Base-by-base conservation (phyloP, 1,284 basidiomycete species). In the Volvariella surrecta region DNA sequence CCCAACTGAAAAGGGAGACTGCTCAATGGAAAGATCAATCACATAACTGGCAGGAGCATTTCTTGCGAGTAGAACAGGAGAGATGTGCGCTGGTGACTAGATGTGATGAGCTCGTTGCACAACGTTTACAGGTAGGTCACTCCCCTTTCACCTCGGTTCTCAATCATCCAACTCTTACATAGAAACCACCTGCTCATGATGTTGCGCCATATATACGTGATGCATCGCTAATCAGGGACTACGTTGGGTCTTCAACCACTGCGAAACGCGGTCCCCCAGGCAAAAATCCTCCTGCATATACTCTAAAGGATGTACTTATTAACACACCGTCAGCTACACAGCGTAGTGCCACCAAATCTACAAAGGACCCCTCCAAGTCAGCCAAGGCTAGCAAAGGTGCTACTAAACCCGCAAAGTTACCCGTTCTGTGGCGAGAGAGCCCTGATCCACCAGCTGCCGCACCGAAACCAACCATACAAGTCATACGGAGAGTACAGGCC, bases 41-140 rank as follows among this genome's bases (percentile, higher is more conserved):
- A n/a, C 64, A 69, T 41, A 77, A 78, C 51, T 84, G 81, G 81
- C 83, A 83, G 54, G 80, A 82, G 19, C 81, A 82, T 49, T 84
- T 79, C 52, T 59, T 77, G 37, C 71, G 77, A 15, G 77, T 80
- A 20, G 82, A 84, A 48, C 66, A 77, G 45, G 79, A 82, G 47
- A 67, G 81, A 45, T 68, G 67, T 24, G 63, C 69, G 3, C 62
- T 83, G 17, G 65, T 71, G 6, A 67, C 68, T 3, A 66, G 74
- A 22, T 57, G 80, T 9, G 77, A 81, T 38, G 76, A 81, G 45
- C 63, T 81, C 8, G 57, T 76, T 3, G 56, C 69, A 7, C 71
- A 74, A 42, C 68, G 70, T 44, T 55, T 73, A 30, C 60, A 62
- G 35, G 70, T 71, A 40, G 19, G 57, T 48, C 11, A 15, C 18